Evolutionary conservation across 352 stramenopile genomes (phyloP).

Genomic region (Aphanomyces stellatus): DNA sequence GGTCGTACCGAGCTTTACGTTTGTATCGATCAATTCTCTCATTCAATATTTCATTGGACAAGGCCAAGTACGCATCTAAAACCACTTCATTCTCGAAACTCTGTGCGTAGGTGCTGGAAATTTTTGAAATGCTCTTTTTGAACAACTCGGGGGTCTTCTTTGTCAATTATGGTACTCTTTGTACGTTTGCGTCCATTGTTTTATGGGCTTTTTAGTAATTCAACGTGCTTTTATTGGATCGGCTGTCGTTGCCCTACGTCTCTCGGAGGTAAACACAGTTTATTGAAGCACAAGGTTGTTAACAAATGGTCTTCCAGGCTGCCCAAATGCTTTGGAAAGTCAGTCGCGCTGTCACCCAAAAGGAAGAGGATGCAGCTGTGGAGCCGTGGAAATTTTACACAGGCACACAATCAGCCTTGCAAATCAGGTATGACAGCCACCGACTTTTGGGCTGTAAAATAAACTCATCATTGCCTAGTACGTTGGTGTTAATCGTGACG

Average conservation of each 20-base stretch:
- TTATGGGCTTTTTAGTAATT: slow-evolving; percentile 27
- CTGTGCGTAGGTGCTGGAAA: slow-evolving; percentile 55
- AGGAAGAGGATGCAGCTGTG: slow-evolving; percentile 59
- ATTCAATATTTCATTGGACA: slow-evolving; percentile 67
- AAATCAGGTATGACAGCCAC: slow-evolving; percentile 37
- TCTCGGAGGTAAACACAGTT: slow-evolving; percentile 56
- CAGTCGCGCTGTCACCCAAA: slow-evolving; percentile 57
- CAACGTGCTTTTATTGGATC: slow-evolving; percentile 76
- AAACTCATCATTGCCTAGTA: slow-evolving; percentile 25
- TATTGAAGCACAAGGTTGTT: neutral
- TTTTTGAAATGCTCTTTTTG: slow-evolving; percentile 75
- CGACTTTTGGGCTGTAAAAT: neutral
- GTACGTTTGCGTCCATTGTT: neutral
- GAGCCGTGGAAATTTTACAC: slow-evolving; percentile 77
- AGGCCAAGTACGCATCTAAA: slow-evolving; percentile 4
- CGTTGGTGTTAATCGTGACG: slow-evolving; percentile 70
- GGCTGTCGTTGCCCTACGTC: slow-evolving; percentile 57
- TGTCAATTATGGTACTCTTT: slow-evolving; percentile 51
- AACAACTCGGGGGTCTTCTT: slow-evolving; percentile 87
- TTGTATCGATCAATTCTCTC: slow-evolving; percentile 80
- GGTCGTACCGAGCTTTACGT: slow-evolving; percentile 75
- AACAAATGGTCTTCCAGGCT: neutral
- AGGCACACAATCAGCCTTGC: slow-evolving; percentile 68
- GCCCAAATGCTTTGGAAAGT: slow-evolving; percentile 72
- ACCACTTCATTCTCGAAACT: neutral